Conservation (phyloP, 306 rosid species). For the Glycine latifolia region DNA sequence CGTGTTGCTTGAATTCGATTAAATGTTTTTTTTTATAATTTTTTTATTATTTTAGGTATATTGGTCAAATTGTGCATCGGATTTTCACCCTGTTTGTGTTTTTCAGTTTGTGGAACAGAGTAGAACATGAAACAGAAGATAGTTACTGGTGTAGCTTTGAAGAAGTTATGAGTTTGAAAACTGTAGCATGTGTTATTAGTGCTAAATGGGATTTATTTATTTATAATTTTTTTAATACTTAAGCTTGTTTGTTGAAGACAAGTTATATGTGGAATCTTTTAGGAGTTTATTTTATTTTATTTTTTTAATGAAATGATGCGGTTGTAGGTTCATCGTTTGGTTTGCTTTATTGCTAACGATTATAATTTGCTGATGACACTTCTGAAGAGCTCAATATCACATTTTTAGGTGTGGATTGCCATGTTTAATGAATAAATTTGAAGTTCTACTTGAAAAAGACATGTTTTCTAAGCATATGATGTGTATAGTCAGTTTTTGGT, state of each 20-base stretch:
- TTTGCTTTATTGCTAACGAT: conserved; percentile 11
- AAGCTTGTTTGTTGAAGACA: conserved; percentile 34
- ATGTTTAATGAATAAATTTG: neutral
- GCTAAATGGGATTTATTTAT: neutral
- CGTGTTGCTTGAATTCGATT: conserved; percentile 20
- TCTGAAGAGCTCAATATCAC: conserved; percentile 3
- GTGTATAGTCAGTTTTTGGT: conserved; percentile 24
- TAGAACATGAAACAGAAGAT: conserved; percentile 41
- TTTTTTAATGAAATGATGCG: conserved; percentile 18
- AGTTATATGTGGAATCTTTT: conserved; percentile 38
- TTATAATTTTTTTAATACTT: neutral
- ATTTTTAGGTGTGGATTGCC: conserved; percentile 10
- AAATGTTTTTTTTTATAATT: neutral
- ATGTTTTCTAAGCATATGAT: conserved; percentile 9
- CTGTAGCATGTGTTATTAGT: conserved; percentile 15
- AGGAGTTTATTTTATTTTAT: conserved; percentile 16
- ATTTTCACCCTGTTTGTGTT: neutral
- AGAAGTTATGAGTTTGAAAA: conserved; percentile 41
- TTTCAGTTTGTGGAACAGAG: conserved; percentile 27
- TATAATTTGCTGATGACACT: conserved; percentile 17
- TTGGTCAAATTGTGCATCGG: conserved; percentile 1
- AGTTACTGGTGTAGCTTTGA: conserved; percentile 43
- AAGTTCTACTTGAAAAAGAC: neutral
- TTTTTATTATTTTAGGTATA: neutral
- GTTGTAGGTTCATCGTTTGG: conserved; percentile 36